phyloP scores from a whole-genome alignment of 169 alveolate genomes.

The Cyclospora cayetanensis region DNA sequence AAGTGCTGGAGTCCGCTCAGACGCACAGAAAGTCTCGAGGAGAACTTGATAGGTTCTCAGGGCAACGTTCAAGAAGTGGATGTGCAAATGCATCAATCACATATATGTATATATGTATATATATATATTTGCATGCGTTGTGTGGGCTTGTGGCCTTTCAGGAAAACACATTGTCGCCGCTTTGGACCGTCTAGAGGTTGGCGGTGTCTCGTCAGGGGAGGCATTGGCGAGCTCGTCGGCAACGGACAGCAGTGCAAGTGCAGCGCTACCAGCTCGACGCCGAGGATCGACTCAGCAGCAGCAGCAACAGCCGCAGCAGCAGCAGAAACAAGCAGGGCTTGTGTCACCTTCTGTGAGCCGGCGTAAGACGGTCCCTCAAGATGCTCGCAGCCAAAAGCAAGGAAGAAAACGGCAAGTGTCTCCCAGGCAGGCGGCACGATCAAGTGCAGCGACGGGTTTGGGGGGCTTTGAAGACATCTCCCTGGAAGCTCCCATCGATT shows the following conservation, averaged over 20 bases:
- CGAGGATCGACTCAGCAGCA: constrained; percentile 24
- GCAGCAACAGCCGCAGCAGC: constrained; percentile 27
- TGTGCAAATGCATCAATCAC: too few species aligned
- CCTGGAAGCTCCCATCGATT: background rate
- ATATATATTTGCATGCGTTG: background rate
- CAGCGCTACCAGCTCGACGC: constrained; percentile 11
- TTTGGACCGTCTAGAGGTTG: constrained; percentile 68
- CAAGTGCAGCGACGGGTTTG: constrained; percentile 18
- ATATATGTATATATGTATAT: too few species aligned
- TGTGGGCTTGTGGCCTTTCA: background rate
- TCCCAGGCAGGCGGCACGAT: background rate
- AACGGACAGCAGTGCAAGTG: background rate
- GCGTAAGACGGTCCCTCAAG: constrained; percentile 56
- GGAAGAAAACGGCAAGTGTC: constrained; percentile 36
- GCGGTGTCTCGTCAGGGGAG: background rate
- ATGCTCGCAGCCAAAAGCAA: constrained; percentile 21
- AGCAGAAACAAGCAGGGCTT: constrained; percentile 5
- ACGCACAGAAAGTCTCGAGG: too few species aligned
- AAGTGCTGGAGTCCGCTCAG: too few species aligned
- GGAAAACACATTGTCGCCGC: constrained; percentile 80
- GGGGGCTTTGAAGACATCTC: background rate
- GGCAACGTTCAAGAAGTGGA: too few species aligned
- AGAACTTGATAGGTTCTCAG: too few species aligned
- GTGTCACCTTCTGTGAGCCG: constrained; percentile 6
- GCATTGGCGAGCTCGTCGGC: background rate